Evolutionary conservation across 805 yeast genomes (phyloP).

Genomic region (Yamadazyma sp.): DNA sequence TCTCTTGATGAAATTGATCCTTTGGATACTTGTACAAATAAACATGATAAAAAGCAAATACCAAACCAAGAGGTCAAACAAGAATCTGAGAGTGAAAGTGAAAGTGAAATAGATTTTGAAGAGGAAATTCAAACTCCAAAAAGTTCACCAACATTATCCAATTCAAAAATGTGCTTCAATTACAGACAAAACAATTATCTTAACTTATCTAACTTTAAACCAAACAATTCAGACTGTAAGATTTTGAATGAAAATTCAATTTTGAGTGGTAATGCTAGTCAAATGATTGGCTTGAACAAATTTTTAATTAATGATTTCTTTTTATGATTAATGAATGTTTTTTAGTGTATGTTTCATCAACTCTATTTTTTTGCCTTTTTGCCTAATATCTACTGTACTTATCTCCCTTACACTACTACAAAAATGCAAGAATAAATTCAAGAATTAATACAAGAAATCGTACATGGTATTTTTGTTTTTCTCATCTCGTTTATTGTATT

Average conservation of each 20-base stretch:
- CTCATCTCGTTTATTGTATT: too few relatives aligned
- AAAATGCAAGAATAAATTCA: too few relatives aligned
- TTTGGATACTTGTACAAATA: background rate
- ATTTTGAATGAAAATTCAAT: slow-evolving; percentile 35
- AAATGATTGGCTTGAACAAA: slow-evolving; percentile 41
- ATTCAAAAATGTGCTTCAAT: slow-evolving; percentile 33
- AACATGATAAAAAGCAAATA: background rate
- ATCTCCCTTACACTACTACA: too few relatives aligned
- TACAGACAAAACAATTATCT: slow-evolving; percentile 36
- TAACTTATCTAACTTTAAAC: slow-evolving; percentile 28
- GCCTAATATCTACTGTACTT: too few relatives aligned
- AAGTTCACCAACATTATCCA: slow-evolving; percentile 8
- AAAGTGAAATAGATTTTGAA: slow-evolving; percentile 5
- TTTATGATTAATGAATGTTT: slow-evolving; percentile 21
- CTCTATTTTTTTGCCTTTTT: too few relatives aligned
- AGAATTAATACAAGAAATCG: too few relatives aligned
- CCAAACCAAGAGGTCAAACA: background rate
- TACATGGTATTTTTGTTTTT: too few relatives aligned
- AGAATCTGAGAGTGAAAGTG: background rate
- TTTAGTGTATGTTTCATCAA: too few relatives aligned
- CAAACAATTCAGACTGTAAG: slow-evolving; percentile 22
- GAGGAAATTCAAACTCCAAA: slow-evolving; percentile 10
- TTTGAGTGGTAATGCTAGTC: slow-evolving; percentile 40
- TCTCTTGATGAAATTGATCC: slow-evolving; percentile 14
- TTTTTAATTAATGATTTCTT: slow-evolving; percentile 43